Conservation (phyloP, 2,329 filamentous ascomycete genomes). For the Aspergillus viridinutans region DNA sequence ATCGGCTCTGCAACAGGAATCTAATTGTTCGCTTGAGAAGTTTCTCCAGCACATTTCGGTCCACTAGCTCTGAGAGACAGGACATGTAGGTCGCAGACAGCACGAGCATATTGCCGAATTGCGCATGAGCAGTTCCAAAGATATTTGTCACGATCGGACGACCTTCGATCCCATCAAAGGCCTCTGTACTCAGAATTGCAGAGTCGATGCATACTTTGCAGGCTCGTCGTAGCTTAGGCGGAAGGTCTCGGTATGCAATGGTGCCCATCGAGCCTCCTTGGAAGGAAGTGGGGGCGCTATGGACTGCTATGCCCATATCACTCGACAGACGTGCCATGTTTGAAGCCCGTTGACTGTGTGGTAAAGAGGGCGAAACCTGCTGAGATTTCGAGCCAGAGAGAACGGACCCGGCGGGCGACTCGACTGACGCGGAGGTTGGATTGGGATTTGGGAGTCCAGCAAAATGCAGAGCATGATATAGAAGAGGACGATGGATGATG, state of each 20-base stretch:
- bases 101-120: constrained; percentile 96
- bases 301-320: constrained; percentile 31
- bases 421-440: constrained; percentile 31
- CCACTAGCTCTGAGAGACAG: constrained; percentile 56
- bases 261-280: not conserved
- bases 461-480: constrained; percentile 57
- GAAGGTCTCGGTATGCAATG: constrained; percentile 21
- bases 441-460: constrained; percentile 31
- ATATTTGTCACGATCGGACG: constrained; percentile 90
- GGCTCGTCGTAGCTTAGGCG: constrained; percentile 49
- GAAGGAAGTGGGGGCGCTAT: constrained; percentile 2
- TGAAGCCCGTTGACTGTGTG: constrained; percentile 25
- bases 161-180: constrained; percentile 63
- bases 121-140: constrained; percentile 93
- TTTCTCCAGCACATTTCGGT: constrained; percentile 50
- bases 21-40: constrained; percentile 70
- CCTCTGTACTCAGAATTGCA: constrained; percentile 77
- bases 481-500: constrained; percentile 79
- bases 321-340: constrained; percentile 31
- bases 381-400: constrained; percentile 27
- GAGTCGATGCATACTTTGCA: constrained; percentile 64
- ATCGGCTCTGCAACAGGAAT: constrained; percentile 67
- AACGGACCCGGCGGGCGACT: constrained; percentile 31
- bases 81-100: constrained; percentile 76
- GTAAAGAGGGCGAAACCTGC: constrained; percentile 34